Evolutionary conservation across 345 rosid genomes (phyloP), one percentile per base, ranked within the genome.

Genomic region (Populus pruinosa): DNA sequence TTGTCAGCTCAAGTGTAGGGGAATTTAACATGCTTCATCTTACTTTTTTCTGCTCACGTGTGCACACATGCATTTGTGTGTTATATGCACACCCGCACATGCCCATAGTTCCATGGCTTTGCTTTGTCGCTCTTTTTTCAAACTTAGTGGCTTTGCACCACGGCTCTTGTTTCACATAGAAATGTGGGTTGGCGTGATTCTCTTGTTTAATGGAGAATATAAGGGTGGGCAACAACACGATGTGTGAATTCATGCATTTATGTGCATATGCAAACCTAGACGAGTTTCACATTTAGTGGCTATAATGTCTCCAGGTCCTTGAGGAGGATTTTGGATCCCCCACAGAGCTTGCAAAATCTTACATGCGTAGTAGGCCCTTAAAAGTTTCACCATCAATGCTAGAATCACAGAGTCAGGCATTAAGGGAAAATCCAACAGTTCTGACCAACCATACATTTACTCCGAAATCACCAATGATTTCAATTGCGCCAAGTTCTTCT

Each of bases 321-420:
- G 91, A 85, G 50, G 94, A 90, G 84, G 87, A 93, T 78, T 83
- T 82, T 82, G 91, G 90, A 68, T 89, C 97, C 63, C 98, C 99
- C 74, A 91, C 93, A 63, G 96, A 92, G 91, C 97, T 96, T 85
- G 98, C 99, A 81, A 94, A 89, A 86, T 95, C 92, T 76, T 96
- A 89, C 90, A 96, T 94, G 98, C 93, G 91, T 64, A 87, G 90
- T 81, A 89, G 95, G 87, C 90, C 93, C 67, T 89, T 94, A 59
- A 91, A 89, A 83, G 87, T 88, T 71, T 88, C 92, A 55, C 87
- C 92, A 33, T 86, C 95, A 77, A 83, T 67, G 79, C 81, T 86
- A 56, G 86, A 85, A 39, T 78, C 83, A 64, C 87, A 83, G 27
- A 79, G 79, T 80, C 90, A 85, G 85, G 75, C 83, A 41, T 73